phyloP scores from a whole-genome alignment of 192 early-diverging fungal genomes.

The Coemansia sp. region DNA sequence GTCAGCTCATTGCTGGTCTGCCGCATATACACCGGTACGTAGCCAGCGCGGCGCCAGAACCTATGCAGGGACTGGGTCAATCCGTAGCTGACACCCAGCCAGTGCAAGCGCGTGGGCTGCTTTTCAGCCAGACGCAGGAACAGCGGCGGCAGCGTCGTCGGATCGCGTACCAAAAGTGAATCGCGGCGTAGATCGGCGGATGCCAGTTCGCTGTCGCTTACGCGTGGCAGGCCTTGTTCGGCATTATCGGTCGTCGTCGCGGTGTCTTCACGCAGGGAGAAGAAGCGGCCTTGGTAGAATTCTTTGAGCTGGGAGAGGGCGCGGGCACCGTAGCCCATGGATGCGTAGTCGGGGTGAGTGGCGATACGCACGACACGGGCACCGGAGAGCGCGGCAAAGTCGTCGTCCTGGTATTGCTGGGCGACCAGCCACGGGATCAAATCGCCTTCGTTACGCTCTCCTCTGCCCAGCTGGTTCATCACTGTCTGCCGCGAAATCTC shows the following conservation, averaged over 20 bases:
- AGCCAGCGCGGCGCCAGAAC: constrained; percentile 95
- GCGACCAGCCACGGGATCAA: constrained; percentile 97
- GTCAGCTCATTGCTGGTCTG: constrained; percentile 97
- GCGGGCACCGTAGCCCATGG: constrained; percentile 96
- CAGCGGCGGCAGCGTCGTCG: constrained; percentile 89
- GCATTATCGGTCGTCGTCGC: constrained; percentile 61
- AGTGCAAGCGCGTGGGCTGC: constrained; percentile 76
- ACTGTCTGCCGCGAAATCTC: constrained; percentile 87
- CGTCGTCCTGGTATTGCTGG: constrained; percentile 94
- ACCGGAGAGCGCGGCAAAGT: constrained; percentile 92
- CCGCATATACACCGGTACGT: constrained; percentile 90
- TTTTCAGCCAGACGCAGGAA: constrained; percentile 85
- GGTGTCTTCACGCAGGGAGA: constrained; percentile 58
- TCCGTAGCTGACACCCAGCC: constrained; percentile 95
- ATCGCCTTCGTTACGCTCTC: constrained; percentile 86
- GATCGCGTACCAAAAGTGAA: constrained; percentile 80
- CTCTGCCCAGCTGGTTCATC: constrained; percentile 77
- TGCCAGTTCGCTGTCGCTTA: constrained; percentile 61
- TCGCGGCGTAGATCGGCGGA: constrained; percentile 67
- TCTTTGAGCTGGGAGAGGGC: constrained; percentile 81
- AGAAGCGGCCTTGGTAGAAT: constrained; percentile 85
- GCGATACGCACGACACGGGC: constrained; percentile 97
- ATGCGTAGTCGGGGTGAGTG: constrained; percentile 93
- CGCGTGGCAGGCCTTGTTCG: constrained; percentile 52
- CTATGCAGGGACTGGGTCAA: constrained; percentile 85